Evolutionary conservation across 2,329 filamentous ascomycete species (phyloP).

Genomic region (Cephalotrichum gorgonifer): DNA sequence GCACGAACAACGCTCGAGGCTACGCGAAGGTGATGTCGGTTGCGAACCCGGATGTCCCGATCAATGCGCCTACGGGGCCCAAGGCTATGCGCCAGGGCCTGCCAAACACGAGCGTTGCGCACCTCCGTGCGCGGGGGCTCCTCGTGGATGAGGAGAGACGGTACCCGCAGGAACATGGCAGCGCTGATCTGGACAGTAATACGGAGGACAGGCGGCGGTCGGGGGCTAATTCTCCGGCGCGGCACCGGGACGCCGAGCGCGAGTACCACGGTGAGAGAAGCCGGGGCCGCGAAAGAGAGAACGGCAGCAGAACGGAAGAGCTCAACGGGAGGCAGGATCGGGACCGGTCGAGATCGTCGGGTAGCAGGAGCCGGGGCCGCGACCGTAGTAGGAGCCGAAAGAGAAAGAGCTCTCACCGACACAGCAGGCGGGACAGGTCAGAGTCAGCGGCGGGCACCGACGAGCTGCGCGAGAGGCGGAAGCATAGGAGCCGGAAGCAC

Average conservation of each 20-base stretch:
- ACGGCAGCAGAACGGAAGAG: constrained; percentile 6
- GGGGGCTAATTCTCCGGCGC: constrained; percentile 36
- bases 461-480: constrained; percentile 32
- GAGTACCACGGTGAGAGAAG: constrained; percentile 15
- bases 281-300: constrained; percentile 12
- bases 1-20: constrained; percentile 7
- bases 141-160: constrained; percentile 29
- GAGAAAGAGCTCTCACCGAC: constrained; percentile 35
- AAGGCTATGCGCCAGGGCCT: constrained; percentile 89
- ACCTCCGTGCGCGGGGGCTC: constrained; percentile 31
- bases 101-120: constrained; percentile 64
- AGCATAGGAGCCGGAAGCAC: constrained; percentile 32
- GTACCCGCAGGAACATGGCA: constrained; percentile 12
- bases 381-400: constrained; percentile 30
- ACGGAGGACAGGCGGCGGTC: constrained; percentile 15
- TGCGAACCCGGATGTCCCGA: constrained; percentile 30
- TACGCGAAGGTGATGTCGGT: constrained; percentile 1
- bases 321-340: neutral
- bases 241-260: constrained; percentile 6
- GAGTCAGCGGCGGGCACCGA: constrained; percentile 34
- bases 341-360: neutral
- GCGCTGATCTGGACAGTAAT: neutral
- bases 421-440: constrained; percentile 47
- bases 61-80: constrained; percentile 80
- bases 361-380: constrained; percentile 14